phyloP scores from a whole-genome alignment of 805 yeast species.

The Saturnispora zaruensis region DNA sequence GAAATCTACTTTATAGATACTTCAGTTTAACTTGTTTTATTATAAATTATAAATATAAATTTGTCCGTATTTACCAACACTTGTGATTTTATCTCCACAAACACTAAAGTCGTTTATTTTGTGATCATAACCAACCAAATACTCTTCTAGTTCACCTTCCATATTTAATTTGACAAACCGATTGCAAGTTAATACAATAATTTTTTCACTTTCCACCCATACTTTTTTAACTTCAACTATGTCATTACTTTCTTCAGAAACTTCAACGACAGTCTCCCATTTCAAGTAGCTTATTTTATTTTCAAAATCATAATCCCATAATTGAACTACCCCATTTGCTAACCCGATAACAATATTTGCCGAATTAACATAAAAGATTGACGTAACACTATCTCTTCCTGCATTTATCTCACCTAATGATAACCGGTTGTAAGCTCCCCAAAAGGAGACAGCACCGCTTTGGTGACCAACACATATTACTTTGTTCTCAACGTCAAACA shows the following conservation, averaged over 20 bases:
- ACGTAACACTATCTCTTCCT: slow-evolving; percentile 6
- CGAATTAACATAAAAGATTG: slow-evolving; percentile 5
- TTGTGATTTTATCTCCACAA: slow-evolving; percentile 4
- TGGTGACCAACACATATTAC: slow-evolving; percentile 35
- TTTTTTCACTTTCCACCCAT: neutral
- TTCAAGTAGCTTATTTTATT: neutral
- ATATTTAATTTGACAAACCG: slow-evolving; percentile 9
- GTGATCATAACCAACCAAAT: slow-evolving; percentile 14
- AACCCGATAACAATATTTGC: slow-evolving; percentile 15
- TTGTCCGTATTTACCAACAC: slow-evolving; percentile 13
- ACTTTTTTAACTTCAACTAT: slow-evolving; percentile 4
- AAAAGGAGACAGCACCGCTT: slow-evolving; percentile 33
- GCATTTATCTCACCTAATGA: slow-evolving; percentile 19
- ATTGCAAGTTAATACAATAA: slow-evolving; percentile 6
- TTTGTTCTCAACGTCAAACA: slow-evolving; percentile 43
- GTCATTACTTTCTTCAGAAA: neutral
- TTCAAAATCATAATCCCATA: slow-evolving; percentile 10
- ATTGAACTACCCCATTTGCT: slow-evolving; percentile 14
- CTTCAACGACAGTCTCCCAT: slow-evolving; percentile 12
- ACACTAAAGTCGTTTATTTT: slow-evolving; percentile 7
- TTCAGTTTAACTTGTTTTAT: neutral
- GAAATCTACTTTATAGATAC: neutral
- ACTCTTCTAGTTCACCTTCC: slow-evolving; percentile 8
- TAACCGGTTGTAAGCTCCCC: slow-evolving; percentile 32
- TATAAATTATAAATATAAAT: neutral